phyloP scores from a whole-genome alignment of 2,329 filamentous ascomycete species.

The Fusarium lateritium region DNA sequence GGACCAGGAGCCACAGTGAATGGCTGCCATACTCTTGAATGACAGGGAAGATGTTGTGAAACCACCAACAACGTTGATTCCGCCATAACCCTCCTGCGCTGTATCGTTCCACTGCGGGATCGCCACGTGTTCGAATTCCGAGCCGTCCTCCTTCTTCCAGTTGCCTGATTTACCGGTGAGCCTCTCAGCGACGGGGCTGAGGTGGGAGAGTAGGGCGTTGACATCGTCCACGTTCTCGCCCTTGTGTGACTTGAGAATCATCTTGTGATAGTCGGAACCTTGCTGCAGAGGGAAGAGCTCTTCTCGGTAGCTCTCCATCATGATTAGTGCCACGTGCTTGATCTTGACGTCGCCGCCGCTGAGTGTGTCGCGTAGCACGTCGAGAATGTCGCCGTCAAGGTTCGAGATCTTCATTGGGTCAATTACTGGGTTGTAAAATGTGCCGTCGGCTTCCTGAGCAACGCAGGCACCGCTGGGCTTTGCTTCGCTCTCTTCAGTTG shows the following conservation, averaged over 20 bases:
- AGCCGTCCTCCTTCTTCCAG: slow-evolving; percentile 44
- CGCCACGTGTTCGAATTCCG: slow-evolving; percentile 46
- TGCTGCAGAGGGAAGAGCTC: slow-evolving; percentile 63
- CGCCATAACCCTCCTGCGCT: slow-evolving; percentile 51
- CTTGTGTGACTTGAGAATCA: slow-evolving; percentile 52
- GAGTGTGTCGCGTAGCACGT: slow-evolving; percentile 47
- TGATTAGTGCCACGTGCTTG: slow-evolving; percentile 61
- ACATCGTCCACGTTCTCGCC: slow-evolving; percentile 46
- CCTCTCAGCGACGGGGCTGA: slow-evolving; percentile 42
- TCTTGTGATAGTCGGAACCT: slow-evolving; percentile 56
- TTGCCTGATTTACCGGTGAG: slow-evolving; percentile 42
- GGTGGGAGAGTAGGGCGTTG: slow-evolving; percentile 43
- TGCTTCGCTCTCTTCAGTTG: neutral
- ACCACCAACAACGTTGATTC: slow-evolving; percentile 59
- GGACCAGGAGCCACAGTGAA: slow-evolving; percentile 59
- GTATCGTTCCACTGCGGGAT: slow-evolving; percentile 49
- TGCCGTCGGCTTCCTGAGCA: slow-evolving; percentile 37
- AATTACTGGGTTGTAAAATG: slow-evolving; percentile 55
- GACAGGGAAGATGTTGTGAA: slow-evolving; percentile 61
- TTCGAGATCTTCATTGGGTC: slow-evolving; percentile 62
- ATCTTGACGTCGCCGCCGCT: slow-evolving; percentile 54
- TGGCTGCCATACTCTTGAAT: slow-evolving; percentile 60
- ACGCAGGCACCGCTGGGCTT: slow-evolving; percentile 15
- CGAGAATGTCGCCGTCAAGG: slow-evolving; percentile 52
- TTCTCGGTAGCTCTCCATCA: slow-evolving; percentile 62